Conservation (phyloP, 2,329 filamentous ascomycete genomes). For the Calonectria pteridis region DNA sequence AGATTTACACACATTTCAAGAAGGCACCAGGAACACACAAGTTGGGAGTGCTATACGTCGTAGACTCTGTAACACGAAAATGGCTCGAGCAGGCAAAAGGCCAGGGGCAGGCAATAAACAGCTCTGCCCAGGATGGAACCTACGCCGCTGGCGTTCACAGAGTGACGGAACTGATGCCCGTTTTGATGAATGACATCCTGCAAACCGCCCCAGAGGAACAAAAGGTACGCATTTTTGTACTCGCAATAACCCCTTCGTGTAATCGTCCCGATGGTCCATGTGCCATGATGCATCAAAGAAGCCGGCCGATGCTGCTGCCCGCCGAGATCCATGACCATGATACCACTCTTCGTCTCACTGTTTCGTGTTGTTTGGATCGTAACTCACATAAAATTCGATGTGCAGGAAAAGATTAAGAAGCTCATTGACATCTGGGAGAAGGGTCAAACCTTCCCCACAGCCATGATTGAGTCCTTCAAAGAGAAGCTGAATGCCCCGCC, state of each 20-base stretch:
- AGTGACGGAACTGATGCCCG: slow-evolving; percentile 94
- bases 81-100: slow-evolving; percentile 97
- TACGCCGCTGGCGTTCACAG: slow-evolving; percentile 95
- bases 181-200: slow-evolving; percentile 95
- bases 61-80: slow-evolving; percentile 99
- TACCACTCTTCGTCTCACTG: slow-evolving; percentile 29
- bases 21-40: slow-evolving; percentile 96
- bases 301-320: slow-evolving; percentile 20
- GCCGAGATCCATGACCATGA: slow-evolving; percentile 35
- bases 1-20: slow-evolving; percentile 97
- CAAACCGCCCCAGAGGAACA: slow-evolving; percentile 90
- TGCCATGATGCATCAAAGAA: slow-evolving; percentile 30
- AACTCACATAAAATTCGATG: slow-evolving; percentile 56
- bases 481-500: slow-evolving; percentile 76
- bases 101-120: slow-evolving; percentile 84
- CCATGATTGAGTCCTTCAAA: slow-evolving; percentile 86
- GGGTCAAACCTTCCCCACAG: slow-evolving; percentile 86
- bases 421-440: slow-evolving; percentile 98
- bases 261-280: slow-evolving; percentile 34
- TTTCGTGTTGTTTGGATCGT: slow-evolving; percentile 42
- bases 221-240: slow-evolving; percentile 81
- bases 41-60: slow-evolving; percentile 98
- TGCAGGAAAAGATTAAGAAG: slow-evolving; percentile 94
- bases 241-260: slow-evolving; percentile 38
- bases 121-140: slow-evolving; percentile 87